Percentiles rank a stretch among this genome's conserved stretches.
These are phyloP conservation scores for Solanum chaucha DNA, from an alignment of 257 asterid species.

Conservation along the genomic window DNA sequence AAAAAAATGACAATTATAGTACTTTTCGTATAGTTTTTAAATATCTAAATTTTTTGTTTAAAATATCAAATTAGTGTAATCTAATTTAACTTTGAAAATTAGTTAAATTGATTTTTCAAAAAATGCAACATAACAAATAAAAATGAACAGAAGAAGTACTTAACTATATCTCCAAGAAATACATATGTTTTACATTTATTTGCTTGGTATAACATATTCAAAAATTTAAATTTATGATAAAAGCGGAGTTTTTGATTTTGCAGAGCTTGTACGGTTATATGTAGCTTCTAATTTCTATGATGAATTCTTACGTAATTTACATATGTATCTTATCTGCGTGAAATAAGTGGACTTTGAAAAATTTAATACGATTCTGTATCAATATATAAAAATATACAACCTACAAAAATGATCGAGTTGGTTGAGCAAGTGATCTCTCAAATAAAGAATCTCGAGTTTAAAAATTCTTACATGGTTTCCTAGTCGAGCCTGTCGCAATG, in stretches of 20 bases:
- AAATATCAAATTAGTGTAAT: too few species aligned
- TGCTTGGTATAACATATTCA: not conserved
- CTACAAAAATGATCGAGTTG: too few species aligned
- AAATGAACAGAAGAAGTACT: accelerated
- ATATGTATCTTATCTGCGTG: too few species aligned
- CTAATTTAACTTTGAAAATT: too few species aligned
- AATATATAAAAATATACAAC: too few species aligned
- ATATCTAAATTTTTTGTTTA: too few species aligned
- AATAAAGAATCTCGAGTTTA: accelerated
- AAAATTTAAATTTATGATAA: not conserved
- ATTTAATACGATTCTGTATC: accelerated
- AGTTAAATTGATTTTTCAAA: accelerated
- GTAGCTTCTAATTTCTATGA: not conserved
- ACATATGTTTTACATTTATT: not conserved
- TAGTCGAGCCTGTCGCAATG: not conserved
- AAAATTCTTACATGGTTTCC: too few species aligned
- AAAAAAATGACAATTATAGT: too few species aligned
- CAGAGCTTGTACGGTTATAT: not conserved
- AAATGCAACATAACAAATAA: too few species aligned
- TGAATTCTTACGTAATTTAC: too few species aligned
- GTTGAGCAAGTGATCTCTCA: accelerated
- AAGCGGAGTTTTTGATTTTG: not conserved
- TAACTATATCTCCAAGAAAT: not conserved
- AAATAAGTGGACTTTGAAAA: accelerated
- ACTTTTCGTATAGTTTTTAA: too few species aligned